Conservation (phyloP, 2,329 filamentous ascomycete species). For the Laburnicola sp. region DNA sequence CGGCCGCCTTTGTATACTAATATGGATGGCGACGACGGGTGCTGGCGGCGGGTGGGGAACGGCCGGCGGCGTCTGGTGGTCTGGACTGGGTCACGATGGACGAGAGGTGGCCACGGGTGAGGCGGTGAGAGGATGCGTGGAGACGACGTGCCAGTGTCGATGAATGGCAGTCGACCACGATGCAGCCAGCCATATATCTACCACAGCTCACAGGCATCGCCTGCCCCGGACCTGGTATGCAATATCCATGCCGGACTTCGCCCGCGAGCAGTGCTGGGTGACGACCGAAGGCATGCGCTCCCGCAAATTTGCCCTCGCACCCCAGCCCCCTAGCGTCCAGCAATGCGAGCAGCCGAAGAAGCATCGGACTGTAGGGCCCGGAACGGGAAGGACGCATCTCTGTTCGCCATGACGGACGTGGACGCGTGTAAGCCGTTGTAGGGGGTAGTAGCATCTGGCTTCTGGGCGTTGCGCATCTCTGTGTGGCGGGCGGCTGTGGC, state of each 20-base stretch:
- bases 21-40: no score
- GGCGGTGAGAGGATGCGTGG: conserved; percentile 38
- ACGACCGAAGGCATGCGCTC: conserved; percentile 21
- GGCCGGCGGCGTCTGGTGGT: conserved; percentile 29
- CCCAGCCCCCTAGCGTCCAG: conserved; percentile 26
- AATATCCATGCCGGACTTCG: conserved; percentile 45
- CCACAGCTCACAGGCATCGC: conserved; percentile 42
- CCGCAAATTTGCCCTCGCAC: conserved; percentile 20
- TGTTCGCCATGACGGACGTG: conserved; percentile 45
- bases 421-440: no score
- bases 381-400: conserved; percentile 17
- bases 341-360: conserved; percentile 16
- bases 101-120: conserved; percentile 29
- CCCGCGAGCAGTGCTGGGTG: conserved; percentile 34
- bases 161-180: conserved; percentile 42
- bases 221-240: conserved; percentile 44
- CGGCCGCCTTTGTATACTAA: no score
- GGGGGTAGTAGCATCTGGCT: no score
- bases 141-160: conserved; percentile 18
- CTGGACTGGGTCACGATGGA: conserved; percentile 34
- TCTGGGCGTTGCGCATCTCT: no score
- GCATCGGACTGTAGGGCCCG: conserved; percentile 16
- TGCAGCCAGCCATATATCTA: conserved; percentile 58
- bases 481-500: conserved; percentile 55
- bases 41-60: no score